These are phyloP conservation scores for Actinomucor elegans DNA, from an alignment of 371 early-diverging fungal species.

Conservation along the genomic window DNA sequence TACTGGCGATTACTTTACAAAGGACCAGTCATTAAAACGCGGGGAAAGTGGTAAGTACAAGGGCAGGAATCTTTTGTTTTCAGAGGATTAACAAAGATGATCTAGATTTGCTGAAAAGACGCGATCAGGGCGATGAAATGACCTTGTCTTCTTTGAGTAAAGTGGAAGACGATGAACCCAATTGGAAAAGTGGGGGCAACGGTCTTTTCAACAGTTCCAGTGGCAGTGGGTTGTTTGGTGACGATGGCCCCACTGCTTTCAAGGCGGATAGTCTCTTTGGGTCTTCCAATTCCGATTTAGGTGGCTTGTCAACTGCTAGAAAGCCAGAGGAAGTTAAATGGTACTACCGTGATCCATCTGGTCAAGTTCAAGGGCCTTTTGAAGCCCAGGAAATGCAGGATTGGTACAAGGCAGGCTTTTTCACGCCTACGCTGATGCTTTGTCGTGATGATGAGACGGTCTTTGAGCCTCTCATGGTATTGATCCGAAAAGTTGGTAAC, in stretches of 20 bases:
- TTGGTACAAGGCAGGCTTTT: slow-evolving; percentile 85
- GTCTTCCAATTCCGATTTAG: slow-evolving; percentile 10
- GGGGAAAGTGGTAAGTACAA: slow-evolving; percentile 19
- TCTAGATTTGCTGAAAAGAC: slow-evolving; percentile 14
- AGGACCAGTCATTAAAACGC: slow-evolving; percentile 20
- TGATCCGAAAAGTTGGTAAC: slow-evolving; percentile 62
- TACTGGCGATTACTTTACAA: slow-evolving; percentile 21
- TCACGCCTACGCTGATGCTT: slow-evolving; percentile 68
- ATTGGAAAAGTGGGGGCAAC: slow-evolving; percentile 1
- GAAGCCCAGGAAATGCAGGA: slow-evolving; percentile 82
- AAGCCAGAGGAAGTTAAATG: slow-evolving; percentile 59
- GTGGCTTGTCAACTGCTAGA: slow-evolving; percentile 11
- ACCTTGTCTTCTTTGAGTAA: slow-evolving; percentile 12
- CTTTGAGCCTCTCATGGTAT: slow-evolving; percentile 67
- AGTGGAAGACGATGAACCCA: slow-evolving; percentile 9
- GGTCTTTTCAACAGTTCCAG: slow-evolving; percentile 7
- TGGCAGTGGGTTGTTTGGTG: slow-evolving; percentile 1
- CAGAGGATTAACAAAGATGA: background rate
- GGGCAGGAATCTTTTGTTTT: background rate
- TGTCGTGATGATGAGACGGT: slow-evolving; percentile 68
- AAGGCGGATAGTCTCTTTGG: slow-evolving; percentile 6
- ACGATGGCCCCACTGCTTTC: background rate
- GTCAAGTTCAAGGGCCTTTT: slow-evolving; percentile 81
- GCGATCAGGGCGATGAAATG: slow-evolving; percentile 14
- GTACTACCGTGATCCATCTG: slow-evolving; percentile 82